A percentile compares a stretch with the other conserved stretches of the same genome.
Conservation (phyloP, 2,329 filamentous ascomycete species). For the Cordyceps fumosorosea region DNA sequence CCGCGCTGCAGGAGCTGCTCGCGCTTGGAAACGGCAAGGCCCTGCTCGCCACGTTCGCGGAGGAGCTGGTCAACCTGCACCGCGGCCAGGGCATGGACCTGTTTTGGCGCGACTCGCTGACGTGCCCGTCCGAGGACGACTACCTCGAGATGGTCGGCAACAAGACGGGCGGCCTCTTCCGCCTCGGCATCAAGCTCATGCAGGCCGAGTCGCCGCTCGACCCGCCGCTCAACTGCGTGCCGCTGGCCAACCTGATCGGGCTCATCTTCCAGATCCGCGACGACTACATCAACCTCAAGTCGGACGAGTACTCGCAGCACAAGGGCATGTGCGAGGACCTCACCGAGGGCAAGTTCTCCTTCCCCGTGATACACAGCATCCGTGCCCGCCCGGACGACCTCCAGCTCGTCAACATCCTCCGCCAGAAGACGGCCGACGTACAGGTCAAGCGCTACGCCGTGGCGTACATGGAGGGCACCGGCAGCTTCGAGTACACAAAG, state of each 20-base stretch:
- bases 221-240: conserved; percentile 60
- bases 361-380: conserved; percentile 91
- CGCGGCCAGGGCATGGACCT: conserved; percentile 86
- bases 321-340: conserved; percentile 95
- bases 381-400: conserved; percentile 66
- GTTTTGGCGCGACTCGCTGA: conserved; percentile 81
- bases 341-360: conserved; percentile 95
- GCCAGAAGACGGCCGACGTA: conserved; percentile 79
- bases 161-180: conserved; percentile 84
- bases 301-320: conserved; percentile 70
- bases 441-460: conserved; percentile 91
- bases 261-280: conserved; percentile 87
- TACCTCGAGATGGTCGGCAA: conserved; percentile 93
- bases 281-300: conserved; percentile 86
- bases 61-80: conserved; percentile 79
- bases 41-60: conserved; percentile 65
- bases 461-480: conserved; percentile 80
- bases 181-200: conserved; percentile 81
- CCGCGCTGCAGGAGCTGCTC: conserved; percentile 67
- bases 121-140: conserved; percentile 78
- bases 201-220: conserved; percentile 57
- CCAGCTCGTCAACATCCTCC: conserved; percentile 85
- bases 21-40: conserved; percentile 60
- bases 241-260: conserved; percentile 78
- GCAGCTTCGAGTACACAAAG: conserved; percentile 81